A percentile compares a stretch with the other conserved stretches of the same genome.
Evolutionary conservation across 257 asterid species (phyloP).

Genomic region (Scutellaria minor): DNA sequence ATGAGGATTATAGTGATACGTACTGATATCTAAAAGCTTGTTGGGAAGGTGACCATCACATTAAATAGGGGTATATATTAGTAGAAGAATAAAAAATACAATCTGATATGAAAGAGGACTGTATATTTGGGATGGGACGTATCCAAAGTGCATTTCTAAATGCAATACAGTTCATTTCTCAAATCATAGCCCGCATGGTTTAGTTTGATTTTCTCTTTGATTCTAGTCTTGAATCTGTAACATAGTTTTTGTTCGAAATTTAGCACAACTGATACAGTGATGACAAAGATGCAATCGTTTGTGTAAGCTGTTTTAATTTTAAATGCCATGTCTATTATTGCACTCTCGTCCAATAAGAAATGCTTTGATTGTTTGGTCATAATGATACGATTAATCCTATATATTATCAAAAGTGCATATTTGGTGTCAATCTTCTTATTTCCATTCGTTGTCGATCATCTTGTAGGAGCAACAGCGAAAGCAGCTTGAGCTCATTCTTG

Average conservation of each 20-base stretch:
- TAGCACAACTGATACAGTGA: constrained; percentile 1
- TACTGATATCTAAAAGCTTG: too few relatives aligned
- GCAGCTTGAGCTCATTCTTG: constrained; percentile 79
- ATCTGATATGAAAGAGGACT: too few relatives aligned
- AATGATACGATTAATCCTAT: not conserved
- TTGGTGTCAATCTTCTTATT: constrained; percentile 29
- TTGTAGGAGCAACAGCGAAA: constrained; percentile 84
- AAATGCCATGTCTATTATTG: too few relatives aligned
- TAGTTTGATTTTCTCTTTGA: constrained; percentile 11
- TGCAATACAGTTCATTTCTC: not conserved
- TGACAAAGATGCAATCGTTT: constrained; percentile 1
- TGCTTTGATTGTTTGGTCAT: not conserved
- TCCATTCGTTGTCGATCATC: constrained; percentile 25
- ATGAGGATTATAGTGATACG: too few relatives aligned
- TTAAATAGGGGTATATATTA: too few relatives aligned
- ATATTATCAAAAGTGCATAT: not conserved
- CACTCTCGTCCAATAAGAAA: not conserved
- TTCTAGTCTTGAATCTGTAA: constrained; percentile 1
- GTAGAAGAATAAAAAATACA: too few relatives aligned
- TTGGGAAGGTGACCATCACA: too few relatives aligned
- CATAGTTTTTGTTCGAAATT: not conserved
- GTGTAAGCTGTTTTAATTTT: not conserved
- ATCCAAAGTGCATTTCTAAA: not conserved
- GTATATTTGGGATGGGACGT: too few relatives aligned
- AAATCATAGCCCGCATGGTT: not conserved